Evolutionary conservation across 192 early-diverging fungal genomes (phyloP), one percentile per base, ranked within the genome.

Genomic region (Podila minutissima): DNA sequence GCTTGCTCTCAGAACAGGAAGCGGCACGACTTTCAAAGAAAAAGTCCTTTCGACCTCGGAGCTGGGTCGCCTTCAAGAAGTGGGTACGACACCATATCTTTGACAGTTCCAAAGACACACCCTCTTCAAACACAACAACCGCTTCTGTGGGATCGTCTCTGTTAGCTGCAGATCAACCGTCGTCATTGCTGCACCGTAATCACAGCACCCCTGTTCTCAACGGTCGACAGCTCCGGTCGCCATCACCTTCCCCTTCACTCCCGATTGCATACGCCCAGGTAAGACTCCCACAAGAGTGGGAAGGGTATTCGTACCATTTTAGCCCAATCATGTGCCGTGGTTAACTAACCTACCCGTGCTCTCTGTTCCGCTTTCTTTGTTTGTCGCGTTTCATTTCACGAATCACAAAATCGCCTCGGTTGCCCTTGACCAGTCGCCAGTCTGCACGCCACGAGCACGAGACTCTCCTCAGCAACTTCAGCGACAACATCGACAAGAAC

Each of bases 41-140:
- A 59, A 41, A 49, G 20, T 31, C n/a, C 32, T 50, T 37, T 28
- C 61, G 75, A 26, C 62, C 62, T 22, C 62, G 62, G 58, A 76
- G 68, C 32, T 76, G 74, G 74, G 46, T 66, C 12, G 74, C 68
- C 41, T 6, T 76, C 35, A 70, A 76, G 24, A 51, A 65, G 10
- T 76, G 69, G 69, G 63, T 76, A 13, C 17, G 58, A n/a, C 57
- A 38, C 10, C 67, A 17, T n/a, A 57, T 75, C 15, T 60, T 74
- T 50, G 66, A 66, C 19, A 33, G 51, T 5, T 53, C 24, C 66
- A 32, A 58, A 37, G 66, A 58, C n/a, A 37, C 51, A 24, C 13
- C 67, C 28, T 22, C 37, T 63, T 31, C 10, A 55, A 53, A 32
- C 33, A 19, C 4, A 50, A 19, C 48, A 13, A 53, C 41, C 26